These are phyloP conservation scores for Trichoderma atrobrunneum DNA, from an alignment of 2,329 filamentous ascomycete species.

Conservation along the genomic window DNA sequence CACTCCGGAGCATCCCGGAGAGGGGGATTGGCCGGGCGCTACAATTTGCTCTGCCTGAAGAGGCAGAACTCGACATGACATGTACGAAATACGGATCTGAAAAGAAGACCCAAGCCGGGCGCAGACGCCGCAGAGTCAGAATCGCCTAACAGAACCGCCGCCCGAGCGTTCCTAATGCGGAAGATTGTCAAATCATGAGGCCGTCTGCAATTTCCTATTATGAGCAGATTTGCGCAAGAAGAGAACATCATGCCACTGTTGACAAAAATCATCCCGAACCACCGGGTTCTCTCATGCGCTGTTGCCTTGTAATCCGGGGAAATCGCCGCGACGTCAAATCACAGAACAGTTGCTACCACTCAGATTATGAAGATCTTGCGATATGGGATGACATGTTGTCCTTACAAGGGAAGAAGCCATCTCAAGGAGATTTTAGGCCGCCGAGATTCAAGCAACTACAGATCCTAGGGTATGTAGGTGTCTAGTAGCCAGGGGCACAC, in stretches of 20 bases:
- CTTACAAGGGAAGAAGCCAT: neutral
- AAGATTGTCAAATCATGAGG: neutral
- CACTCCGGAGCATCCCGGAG: slow-evolving; percentile 17
- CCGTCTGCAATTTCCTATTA: slow-evolving; percentile 1
- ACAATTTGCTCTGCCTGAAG: neutral
- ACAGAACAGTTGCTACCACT: neutral
- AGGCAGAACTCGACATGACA: neutral
- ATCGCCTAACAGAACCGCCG: neutral
- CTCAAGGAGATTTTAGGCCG: neutral
- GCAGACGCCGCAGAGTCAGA: neutral
- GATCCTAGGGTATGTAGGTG: neutral
- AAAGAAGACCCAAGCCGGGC: neutral
- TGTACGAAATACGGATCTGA: neutral
- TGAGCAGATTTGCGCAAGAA: neutral
- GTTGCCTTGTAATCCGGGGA: neutral
- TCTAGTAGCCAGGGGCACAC: neutral
- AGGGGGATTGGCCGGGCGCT: neutral
- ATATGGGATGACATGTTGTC: neutral
- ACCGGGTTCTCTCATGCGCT: neutral
- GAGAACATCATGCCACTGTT: slow-evolving; percentile 7
- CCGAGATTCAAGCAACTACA: neutral
- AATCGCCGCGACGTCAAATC: neutral
- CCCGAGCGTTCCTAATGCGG: neutral
- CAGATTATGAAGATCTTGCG: neutral
- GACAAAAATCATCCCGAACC: neutral